phyloP scores from a whole-genome alignment of 768 basidiomycete species.

The Macrolepiota albuminosa region DNA sequence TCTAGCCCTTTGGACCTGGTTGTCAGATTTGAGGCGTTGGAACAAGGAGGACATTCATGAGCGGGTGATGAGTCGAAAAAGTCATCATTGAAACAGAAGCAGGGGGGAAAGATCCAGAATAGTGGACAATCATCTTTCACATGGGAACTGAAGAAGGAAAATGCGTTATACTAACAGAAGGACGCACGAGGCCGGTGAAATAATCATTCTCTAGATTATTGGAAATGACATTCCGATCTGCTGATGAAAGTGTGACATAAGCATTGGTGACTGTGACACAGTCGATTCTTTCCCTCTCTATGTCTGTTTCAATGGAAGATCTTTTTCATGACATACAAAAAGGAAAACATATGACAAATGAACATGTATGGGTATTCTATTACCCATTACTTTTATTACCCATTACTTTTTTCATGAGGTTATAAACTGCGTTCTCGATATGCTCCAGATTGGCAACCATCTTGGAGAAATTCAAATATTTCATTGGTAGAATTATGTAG shows the following conservation, averaged over 20 bases:
- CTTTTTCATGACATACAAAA: neutral
- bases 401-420: neutral
- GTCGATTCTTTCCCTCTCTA: neutral
- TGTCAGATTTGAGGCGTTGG: neutral
- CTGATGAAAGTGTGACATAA: too few species aligned
- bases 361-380: neutral
- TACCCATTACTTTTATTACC: neutral
- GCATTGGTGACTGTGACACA: too few species aligned
- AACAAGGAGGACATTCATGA: neutral
- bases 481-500: neutral
- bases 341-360: neutral
- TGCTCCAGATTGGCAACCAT: neutral
- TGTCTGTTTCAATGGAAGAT: neutral
- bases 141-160: too few species aligned
- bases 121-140: too few species aligned
- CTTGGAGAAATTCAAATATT: neutral
- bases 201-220: too few species aligned
- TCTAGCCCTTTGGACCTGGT: neutral
- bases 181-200: too few species aligned
- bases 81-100: neutral
- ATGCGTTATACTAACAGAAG: too few species aligned
- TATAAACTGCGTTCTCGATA: conserved; percentile 1
- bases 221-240: too few species aligned
- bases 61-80: neutral
- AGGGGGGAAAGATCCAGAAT: too few species aligned